Evolutionary conservation across 2,329 filamentous ascomycete genomes (phyloP).

Genomic region (Tolypocladium endophyticum): DNA sequence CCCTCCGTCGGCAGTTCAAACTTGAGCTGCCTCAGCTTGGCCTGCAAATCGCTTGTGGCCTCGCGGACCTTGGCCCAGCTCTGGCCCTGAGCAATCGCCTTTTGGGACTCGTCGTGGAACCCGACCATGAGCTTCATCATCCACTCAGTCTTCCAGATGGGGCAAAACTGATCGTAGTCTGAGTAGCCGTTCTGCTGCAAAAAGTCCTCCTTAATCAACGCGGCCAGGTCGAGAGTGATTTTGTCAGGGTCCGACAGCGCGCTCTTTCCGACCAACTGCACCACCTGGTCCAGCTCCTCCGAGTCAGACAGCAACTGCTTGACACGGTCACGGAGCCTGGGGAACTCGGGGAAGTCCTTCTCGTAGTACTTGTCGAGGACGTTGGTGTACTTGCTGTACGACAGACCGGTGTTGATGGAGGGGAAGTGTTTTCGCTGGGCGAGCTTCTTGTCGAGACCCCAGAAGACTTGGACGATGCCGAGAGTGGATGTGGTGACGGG

Average conservation of each 20-base stretch:
- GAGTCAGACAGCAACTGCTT: conserved; percentile 89
- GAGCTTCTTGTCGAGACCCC: conserved; percentile 99
- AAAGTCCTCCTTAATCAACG: conserved; percentile 95
- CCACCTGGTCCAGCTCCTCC: conserved; percentile 95
- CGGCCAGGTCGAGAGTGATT: conserved; percentile 90
- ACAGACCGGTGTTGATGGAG: conserved; percentile 88
- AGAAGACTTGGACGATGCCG: conserved; percentile 98
- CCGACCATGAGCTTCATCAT: conserved; percentile 99
- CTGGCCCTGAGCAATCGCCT: conserved; percentile 84
- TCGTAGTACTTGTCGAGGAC: conserved; percentile 90
- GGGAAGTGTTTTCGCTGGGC: conserved; percentile 99
- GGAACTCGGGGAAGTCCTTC: conserved; percentile 89
- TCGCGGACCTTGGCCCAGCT: conserved; percentile 91
- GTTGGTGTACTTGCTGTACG: conserved; percentile 93
- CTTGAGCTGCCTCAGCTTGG: conserved; percentile 81
- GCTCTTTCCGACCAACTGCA: conserved; percentile 96
- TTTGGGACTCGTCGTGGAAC: conserved; percentile 95
- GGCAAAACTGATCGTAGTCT: conserved; percentile 98
- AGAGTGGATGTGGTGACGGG: conserved; percentile 90
- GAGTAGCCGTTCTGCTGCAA: conserved; percentile 98
- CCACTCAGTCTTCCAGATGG: conserved; percentile 99
- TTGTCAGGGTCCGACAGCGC: conserved; percentile 94
- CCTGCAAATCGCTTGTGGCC: conserved; percentile 77
- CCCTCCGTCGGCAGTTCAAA: conserved; percentile 88
- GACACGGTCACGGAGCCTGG: conserved; percentile 82